Base-by-base conservation (phyloP, 2,329 filamentous ascomycete species). In the Magnaporthiopsis rhizophila region DNA sequence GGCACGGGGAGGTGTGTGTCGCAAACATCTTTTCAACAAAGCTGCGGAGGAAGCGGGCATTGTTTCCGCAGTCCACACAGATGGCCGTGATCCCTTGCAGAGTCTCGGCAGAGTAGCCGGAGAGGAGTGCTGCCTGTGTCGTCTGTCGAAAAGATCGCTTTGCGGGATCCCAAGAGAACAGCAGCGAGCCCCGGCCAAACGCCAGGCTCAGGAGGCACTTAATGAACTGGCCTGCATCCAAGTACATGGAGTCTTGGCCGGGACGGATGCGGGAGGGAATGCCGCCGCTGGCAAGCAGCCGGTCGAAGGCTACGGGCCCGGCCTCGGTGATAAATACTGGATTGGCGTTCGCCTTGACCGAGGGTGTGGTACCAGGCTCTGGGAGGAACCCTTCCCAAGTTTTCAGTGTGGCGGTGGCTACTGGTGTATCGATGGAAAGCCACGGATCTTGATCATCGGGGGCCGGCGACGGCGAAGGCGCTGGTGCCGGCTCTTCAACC, bases 381-480 rank as follows among this genome's bases (percentile, higher is more conserved):
- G 58, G 72, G 1, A 81, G 76, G 69, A 93, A 93, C 1, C 75
- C 77, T 68, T 92, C 87, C 91, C 91, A 95, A 0, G 87, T 88
- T 66, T 82, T 83, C 70, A 86, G 85, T 56, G 77, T 73, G 36
- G 36, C 36, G 36, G 36, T 18, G 36, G 36, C 15, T 4, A 18
- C 36, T 8, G 80, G 75, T 6, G 66, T 21, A 9, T 78, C 74
- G 1, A 75, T 71, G 0, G 75, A 69, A 50, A 81, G 73, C 86
- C 86, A 89, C 1, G 81, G 67, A 56, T 84, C 78, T n/a, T 71
- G 69, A 3, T 69, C 69, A 61, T 18, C 36, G 15, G 36, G 36
- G 15, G 13, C 36, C 13, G 36, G 36, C 36, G 36, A 38, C 15
- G 15, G 36, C 15, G 36, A 15, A 38, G 12, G 13, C 15, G 36